Conservation (phyloP, 23 red algal genomes). For the Porphyridium purpureum region DNA sequence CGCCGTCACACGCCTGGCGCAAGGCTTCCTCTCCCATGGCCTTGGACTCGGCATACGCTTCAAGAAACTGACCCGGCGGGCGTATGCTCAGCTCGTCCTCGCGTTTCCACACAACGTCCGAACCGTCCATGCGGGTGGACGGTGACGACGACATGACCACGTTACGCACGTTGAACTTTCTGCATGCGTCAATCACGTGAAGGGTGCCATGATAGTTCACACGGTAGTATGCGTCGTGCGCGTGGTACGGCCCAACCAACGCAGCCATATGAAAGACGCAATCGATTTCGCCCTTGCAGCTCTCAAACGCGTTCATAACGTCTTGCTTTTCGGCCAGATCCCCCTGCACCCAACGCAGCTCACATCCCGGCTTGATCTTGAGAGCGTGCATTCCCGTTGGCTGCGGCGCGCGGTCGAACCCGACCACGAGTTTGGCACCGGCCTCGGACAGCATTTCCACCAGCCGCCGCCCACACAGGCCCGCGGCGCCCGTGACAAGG, state of each 20-base stretch:
- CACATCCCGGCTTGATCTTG: not conserved
- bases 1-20: not conserved
- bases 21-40: not conserved
- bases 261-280: not conserved
- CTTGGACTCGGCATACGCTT: slow-evolving; percentile 1
- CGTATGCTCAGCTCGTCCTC: not conserved
- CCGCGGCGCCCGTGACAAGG: not conserved
- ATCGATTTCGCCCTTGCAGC: no score
- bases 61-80: not conserved
- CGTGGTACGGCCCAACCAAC: not conserved
- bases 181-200: not conserved
- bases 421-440: not conserved
- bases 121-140: slow-evolving; percentile 1
- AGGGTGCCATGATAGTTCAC: slow-evolving; percentile 1
- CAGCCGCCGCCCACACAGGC: not conserved
- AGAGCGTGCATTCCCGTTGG: not conserved
- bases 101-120: not conserved
- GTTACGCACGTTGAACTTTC: not conserved
- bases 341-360: not conserved
- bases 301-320: not conserved
- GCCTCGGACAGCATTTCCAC: not conserved
- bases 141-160: not conserved
- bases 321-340: not conserved
- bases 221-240: not conserved
- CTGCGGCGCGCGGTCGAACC: not conserved